Evolutionary conservation across 805 yeast species (phyloP), one percentile per base, ranked within the genome.

Genomic region (Hanseniaspora guilliermondii): DNA sequence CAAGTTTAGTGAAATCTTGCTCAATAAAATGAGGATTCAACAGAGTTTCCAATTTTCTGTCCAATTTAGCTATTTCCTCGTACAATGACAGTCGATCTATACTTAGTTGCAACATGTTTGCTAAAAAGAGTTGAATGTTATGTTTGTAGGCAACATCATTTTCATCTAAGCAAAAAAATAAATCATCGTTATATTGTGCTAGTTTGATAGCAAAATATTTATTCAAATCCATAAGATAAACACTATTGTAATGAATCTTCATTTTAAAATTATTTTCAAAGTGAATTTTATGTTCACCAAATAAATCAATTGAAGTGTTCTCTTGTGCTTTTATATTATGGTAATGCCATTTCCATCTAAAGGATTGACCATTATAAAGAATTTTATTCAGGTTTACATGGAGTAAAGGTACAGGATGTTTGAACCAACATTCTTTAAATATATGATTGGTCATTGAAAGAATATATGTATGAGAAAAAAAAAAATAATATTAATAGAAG

Each of bases 341-440:
- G 32, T 44, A 42, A 30, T 50, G 39, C 55, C 55, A 52, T 21
- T 40, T 41, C 55, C 55, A 52, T 52, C 55, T 52, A 44, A 52
- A 52, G 5, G 55, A 42, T 12, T 52, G 55, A 8, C 55, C 55
- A 42, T 52, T 52, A 17, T 52, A 52, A 24, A 52, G 17, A 37
- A 52, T 37, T 35, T 42, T 52, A 25, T 52, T 52, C 11, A 52
- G 21, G 11, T 52, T 52, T 9, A 52, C 44, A 16, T 52, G 49
- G 8, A 36, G 24, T 7, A 52, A 33, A 16, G 37, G 25, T 11
- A 21, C 7, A 11, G 55, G 55, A 27, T 52, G 55, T 14, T 44
- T 27, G 22, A 25, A 25, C 55, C 55, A 52, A 11, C 32, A 2
- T n/a, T 44, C 55, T 11, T n/a, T 14, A n/a, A 37, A 32, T 2